phyloP scores from a whole-genome alignment of 805 yeast species.

The Metschnikowia orientalis region DNA sequence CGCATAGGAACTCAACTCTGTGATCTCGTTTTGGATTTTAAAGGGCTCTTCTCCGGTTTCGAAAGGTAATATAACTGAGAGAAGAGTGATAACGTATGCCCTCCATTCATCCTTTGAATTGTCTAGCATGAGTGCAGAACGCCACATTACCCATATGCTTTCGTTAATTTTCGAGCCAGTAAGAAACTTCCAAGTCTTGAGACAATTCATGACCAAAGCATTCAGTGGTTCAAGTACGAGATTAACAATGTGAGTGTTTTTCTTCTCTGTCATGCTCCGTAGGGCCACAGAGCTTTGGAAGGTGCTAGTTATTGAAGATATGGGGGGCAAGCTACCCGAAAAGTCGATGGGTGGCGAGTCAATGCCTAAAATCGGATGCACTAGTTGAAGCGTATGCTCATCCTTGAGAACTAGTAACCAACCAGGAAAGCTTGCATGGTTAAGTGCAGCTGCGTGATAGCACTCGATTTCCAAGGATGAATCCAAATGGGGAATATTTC shows the following conservation, averaged over 20 bases:
- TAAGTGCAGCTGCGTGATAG: slow-evolving; percentile 33
- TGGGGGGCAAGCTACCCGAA: slow-evolving; percentile 17
- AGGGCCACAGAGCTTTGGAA: slow-evolving; percentile 28
- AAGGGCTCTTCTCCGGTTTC: slow-evolving; percentile 17
- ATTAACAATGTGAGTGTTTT: slow-evolving; percentile 23
- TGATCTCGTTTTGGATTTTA: slow-evolving; percentile 23
- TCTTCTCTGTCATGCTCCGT: slow-evolving; percentile 16
- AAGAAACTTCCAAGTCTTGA: slow-evolving; percentile 48
- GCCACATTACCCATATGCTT: slow-evolving; percentile 61
- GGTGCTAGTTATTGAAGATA: slow-evolving; percentile 25
- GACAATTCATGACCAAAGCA: slow-evolving; percentile 39
- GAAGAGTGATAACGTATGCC: slow-evolving; percentile 48
- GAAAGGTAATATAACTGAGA: slow-evolving; percentile 49
- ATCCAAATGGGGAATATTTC: slow-evolving; percentile 27
- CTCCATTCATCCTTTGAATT: slow-evolving; percentile 53
- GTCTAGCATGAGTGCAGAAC: slow-evolving; percentile 46
- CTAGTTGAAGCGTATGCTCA: slow-evolving; percentile 33
- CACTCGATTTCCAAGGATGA: slow-evolving; percentile 10
- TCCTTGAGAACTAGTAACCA: slow-evolving; percentile 41
- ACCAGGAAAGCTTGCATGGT: slow-evolving; percentile 36
- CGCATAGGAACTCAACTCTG: slow-evolving; percentile 30
- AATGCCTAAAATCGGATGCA: slow-evolving; percentile 56
- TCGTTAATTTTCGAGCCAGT: slow-evolving; percentile 57
- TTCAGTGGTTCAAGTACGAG: slow-evolving; percentile 44
- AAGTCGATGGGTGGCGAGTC: slow-evolving; percentile 29